These are phyloP conservation scores for Leishmania arabica DNA, from an alignment of 208 protist species.

Conservation along the genomic window DNA sequence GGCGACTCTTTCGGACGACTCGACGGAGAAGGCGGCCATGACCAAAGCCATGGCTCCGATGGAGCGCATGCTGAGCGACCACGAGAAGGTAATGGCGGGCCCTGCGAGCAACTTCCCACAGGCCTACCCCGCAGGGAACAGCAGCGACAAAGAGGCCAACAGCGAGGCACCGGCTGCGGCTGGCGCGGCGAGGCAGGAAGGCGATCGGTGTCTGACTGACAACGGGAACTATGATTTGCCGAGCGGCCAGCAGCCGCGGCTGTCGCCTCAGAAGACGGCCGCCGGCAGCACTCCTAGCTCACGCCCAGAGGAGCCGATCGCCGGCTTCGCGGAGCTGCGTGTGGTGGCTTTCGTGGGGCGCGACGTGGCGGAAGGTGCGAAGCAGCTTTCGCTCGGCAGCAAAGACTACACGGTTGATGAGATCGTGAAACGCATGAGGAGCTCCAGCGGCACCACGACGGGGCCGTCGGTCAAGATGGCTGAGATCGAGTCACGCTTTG, in stretches of 20 bases:
- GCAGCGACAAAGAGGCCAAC: neutral
- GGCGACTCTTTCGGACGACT: conserved; percentile 14
- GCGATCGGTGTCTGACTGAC: too few relatives aligned
- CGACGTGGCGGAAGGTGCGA: conserved; percentile 18
- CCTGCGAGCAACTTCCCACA: conserved; percentile 34
- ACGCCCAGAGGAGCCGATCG: conserved; percentile 1
- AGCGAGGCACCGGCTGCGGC: neutral
- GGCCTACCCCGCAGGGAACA: conserved; percentile 29
- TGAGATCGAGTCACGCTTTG: conserved; percentile 37
- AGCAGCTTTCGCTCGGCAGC: conserved; percentile 30
- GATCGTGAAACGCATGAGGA: conserved; percentile 32
- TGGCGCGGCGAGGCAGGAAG: neutral
- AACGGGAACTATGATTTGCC: neutral
- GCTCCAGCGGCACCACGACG: conserved; percentile 15
- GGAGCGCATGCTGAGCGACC: conserved; percentile 36
- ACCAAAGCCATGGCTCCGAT: conserved; percentile 18
- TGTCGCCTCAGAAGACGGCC: neutral
- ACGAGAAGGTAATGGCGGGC: conserved; percentile 35
- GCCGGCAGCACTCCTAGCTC: neutral
- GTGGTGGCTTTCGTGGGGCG: conserved; percentile 43
- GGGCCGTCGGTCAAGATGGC: conserved; percentile 18
- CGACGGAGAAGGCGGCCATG: conserved; percentile 16
- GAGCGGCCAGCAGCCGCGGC: neutral
- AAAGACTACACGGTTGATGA: conserved; percentile 59
- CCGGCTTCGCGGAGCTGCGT: conserved; percentile 35